Conservation (phyloP, 108 stramenopile genomes). For the Hondaea fermentalgiana region DNA sequence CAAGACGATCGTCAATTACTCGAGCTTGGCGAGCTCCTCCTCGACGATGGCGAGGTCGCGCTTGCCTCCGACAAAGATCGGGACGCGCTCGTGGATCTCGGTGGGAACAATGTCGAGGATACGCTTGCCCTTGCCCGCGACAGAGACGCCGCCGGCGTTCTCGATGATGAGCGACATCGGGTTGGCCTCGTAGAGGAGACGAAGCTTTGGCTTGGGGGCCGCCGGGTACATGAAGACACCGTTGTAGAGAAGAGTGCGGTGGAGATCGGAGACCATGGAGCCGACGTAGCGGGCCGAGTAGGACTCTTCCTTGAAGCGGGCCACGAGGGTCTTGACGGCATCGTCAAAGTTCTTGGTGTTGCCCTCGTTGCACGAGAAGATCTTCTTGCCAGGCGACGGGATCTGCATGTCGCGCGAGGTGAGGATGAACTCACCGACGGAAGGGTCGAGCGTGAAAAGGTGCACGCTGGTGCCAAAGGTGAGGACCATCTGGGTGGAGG, state of each 20-base stretch:
- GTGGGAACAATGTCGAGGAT: constrained; percentile 82
- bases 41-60: constrained; percentile 75
- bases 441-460: constrained; percentile 94
- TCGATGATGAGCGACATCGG: constrained; percentile 98
- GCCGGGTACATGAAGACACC: constrained; percentile 98
- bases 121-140: constrained; percentile 64
- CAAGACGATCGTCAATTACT: no score
- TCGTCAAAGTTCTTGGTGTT: constrained; percentile 84
- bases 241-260: constrained; percentile 95
- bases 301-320: constrained; percentile 75
- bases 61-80: constrained; percentile 87
- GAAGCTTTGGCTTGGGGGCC: constrained; percentile 81
- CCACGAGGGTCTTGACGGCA: constrained; percentile 79
- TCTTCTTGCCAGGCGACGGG: constrained; percentile 78
- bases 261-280: constrained; percentile 98
- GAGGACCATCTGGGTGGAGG: constrained; percentile 87
- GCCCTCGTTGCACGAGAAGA: constrained; percentile 95
- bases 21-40: constrained; percentile 60
- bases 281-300: constrained; percentile 92
- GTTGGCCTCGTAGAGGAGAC: constrained; percentile 96
- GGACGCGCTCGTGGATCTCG: constrained; percentile 88
- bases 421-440: constrained; percentile 96
- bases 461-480: constrained; percentile 81
- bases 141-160: constrained; percentile 89
- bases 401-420: constrained; percentile 76